Percentiles rank a stretch among this genome's conserved stretches.
Evolutionary conservation across 2,329 filamentous ascomycete genomes (phyloP).

Genomic region (Rutstroemia sydowiana): DNA sequence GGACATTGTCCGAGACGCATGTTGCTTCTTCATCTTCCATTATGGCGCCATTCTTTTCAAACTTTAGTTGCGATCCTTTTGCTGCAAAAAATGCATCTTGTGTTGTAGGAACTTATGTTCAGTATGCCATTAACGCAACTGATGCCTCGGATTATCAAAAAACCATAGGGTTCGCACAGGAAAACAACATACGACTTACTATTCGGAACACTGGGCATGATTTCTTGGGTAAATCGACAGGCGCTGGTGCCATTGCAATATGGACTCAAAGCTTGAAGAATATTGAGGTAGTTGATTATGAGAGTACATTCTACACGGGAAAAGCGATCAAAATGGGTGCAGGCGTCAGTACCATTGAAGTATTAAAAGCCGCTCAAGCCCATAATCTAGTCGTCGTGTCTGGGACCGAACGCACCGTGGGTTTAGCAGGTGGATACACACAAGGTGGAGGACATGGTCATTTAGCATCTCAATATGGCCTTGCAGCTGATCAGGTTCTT

Average conservation of each 20-base stretch:
- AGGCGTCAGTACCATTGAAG: slow-evolving; percentile 32
- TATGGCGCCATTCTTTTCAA: slow-evolving; percentile 35
- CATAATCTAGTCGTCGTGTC: slow-evolving; percentile 40
- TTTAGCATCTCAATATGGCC: slow-evolving; percentile 43
- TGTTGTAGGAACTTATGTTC: slow-evolving; percentile 33
- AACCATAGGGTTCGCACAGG: slow-evolving; percentile 32
- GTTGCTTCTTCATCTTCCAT: slow-evolving; percentile 30
- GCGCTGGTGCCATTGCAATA: background rate
- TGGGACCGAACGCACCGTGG: slow-evolving; percentile 42
- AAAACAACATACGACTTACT: slow-evolving; percentile 35
- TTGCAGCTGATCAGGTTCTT: slow-evolving; percentile 53
- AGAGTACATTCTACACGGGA: background rate
- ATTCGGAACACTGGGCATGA: slow-evolving; percentile 53
- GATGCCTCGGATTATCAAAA: slow-evolving; percentile 23
- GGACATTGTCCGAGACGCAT: background rate
- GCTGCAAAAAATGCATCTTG: slow-evolving; percentile 32
- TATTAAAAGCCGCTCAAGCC: slow-evolving; percentile 37
- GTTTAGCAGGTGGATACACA: slow-evolving; percentile 39
- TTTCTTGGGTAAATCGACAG: slow-evolving; percentile 24
- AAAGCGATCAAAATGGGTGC: background rate
- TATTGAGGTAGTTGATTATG: background rate
- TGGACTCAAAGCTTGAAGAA: background rate
- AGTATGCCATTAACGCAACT: slow-evolving; percentile 27
- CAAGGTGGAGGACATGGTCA: slow-evolving; percentile 54
- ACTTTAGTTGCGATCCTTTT: slow-evolving; percentile 23